These are phyloP conservation scores for Hygrophorus russula DNA, from an alignment of 768 basidiomycete species.

Conservation along the genomic window DNA sequence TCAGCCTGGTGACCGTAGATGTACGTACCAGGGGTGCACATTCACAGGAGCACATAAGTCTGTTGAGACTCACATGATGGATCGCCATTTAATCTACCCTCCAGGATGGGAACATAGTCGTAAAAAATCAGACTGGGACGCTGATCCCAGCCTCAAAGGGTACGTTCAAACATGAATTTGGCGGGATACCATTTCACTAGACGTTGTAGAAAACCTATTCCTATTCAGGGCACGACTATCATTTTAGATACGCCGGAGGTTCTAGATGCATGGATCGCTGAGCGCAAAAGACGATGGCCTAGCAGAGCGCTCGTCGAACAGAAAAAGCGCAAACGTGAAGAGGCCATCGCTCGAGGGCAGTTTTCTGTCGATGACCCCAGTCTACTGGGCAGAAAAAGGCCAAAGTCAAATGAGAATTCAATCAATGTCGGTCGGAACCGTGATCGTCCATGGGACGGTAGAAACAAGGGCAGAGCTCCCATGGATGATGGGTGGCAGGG, in stretches of 20 bases:
- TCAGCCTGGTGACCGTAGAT: conserved; percentile 48
- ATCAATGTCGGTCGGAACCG: not conserved
- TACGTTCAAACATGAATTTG: conserved; percentile 16
- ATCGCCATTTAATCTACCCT: conserved; percentile 78
- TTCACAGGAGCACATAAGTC: conserved; percentile 62
- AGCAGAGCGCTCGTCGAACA: conserved; percentile 58
- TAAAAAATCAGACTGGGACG: conserved; percentile 60
- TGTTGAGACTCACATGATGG: conserved; percentile 80
- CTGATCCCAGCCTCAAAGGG: conserved; percentile 77
- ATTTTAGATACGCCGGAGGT: conserved; percentile 73
- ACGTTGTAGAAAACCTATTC: conserved; percentile 46
- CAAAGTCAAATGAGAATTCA: conserved; percentile 15
- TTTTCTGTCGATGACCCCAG: conserved; percentile 37
- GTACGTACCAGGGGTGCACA: conserved; percentile 50
- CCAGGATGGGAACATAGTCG: conserved; percentile 52
- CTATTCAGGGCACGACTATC: conserved; percentile 72
- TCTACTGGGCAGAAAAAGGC: conserved; percentile 30
- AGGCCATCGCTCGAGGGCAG: conserved; percentile 76
- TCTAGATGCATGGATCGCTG: conserved; percentile 76
- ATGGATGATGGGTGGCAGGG: conserved; percentile 15
- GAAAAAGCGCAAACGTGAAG: conserved; percentile 69
- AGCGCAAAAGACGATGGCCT: conserved; percentile 83
- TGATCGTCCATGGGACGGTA: conserved; percentile 6
- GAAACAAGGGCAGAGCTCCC: conserved; percentile 16
- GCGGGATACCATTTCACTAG: not conserved